Conservation (phyloP, 257 asterid species). For the Petrea volubilis region DNA sequence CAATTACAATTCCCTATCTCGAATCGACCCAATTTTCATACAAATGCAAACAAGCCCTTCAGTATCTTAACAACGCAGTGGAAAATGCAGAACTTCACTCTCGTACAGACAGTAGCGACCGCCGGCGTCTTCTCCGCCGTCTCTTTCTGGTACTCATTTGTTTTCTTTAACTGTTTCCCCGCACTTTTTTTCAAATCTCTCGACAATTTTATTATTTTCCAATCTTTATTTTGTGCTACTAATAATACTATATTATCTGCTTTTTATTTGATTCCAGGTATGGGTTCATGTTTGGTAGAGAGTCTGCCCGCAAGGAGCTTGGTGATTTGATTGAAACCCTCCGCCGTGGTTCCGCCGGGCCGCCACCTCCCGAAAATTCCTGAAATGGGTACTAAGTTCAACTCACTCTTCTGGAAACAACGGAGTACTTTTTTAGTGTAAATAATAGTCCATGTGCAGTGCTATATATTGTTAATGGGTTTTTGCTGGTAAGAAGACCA, state of each 20-base stretch:
- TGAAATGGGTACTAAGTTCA: conserved; percentile 25
- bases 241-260: not conserved
- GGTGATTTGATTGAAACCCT: conserved; percentile 69
- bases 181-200: not conserved
- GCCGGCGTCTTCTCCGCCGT: conserved; percentile 90
- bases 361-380: conserved; percentile 35
- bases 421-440: not conserved
- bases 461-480: not conserved
- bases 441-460: not conserved
- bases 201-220: conserved; percentile 32
- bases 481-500: not conserved
- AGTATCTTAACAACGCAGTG: not conserved
- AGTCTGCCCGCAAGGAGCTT: conserved; percentile 83
- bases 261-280: conserved; percentile 48
- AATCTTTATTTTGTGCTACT: conserved; percentile 12
- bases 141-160: conserved; percentile 60
- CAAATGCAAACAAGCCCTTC: too few relatives aligned
- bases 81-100: conserved; percentile 76
- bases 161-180: conserved; percentile 2
- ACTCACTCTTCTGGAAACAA: conserved; percentile 6
- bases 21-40: too few relatives aligned
- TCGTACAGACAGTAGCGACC: conserved; percentile 70
- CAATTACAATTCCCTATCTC: too few relatives aligned
- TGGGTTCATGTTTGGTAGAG: conserved; percentile 93
- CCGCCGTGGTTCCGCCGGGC: conserved; percentile 40